These are phyloP conservation scores for Fusarium gaditjirri DNA, from an alignment of 2,329 filamentous ascomycete genomes.

Conservation along the genomic window DNA sequence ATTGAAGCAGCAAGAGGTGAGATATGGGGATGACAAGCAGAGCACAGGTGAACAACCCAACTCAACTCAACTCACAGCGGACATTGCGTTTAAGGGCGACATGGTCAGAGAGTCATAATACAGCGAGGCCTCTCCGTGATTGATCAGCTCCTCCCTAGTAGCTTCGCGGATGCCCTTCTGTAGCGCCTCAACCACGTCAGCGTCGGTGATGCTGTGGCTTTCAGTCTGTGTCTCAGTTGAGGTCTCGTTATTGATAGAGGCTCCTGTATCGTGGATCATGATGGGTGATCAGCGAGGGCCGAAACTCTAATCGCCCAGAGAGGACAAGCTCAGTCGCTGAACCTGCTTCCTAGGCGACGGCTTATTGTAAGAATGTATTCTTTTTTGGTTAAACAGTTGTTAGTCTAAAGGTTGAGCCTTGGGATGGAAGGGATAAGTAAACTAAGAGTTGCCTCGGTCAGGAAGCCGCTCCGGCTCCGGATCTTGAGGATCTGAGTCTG, in stretches of 20 bases:
- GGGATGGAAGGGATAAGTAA: conserved; percentile 6
- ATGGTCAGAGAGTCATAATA: conserved; percentile 69
- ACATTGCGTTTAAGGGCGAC: conserved; percentile 65
- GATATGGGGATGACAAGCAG: not conserved
- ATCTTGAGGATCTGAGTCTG: conserved; percentile 31
- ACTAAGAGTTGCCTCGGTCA: conserved; percentile 20
- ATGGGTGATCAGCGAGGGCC: conserved; percentile 17
- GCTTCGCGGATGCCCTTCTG: conserved; percentile 40
- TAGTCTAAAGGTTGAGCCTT: conserved; percentile 1
- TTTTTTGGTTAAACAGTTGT: not conserved
- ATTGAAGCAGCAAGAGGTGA: conserved; percentile 2
- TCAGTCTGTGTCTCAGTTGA: conserved; percentile 7
- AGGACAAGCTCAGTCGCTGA: conserved; percentile 11
- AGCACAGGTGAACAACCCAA: not conserved
- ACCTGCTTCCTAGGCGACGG: conserved; percentile 11
- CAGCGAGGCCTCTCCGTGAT: conserved; percentile 54
- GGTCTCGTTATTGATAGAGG: conserved; percentile 19
- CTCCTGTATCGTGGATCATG: conserved; percentile 33
- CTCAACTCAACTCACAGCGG: conserved; percentile 59
- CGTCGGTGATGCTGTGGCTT: conserved; percentile 40
- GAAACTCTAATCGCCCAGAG: conserved; percentile 15
- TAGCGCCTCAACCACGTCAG: conserved; percentile 43
- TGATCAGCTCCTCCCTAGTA: conserved; percentile 31
- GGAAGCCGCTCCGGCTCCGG: conserved; percentile 35
- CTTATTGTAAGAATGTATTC: not conserved